Conservation (phyloP, 169 alveolate genomes). For the Ichthyophthirius multifiliis region DNA sequence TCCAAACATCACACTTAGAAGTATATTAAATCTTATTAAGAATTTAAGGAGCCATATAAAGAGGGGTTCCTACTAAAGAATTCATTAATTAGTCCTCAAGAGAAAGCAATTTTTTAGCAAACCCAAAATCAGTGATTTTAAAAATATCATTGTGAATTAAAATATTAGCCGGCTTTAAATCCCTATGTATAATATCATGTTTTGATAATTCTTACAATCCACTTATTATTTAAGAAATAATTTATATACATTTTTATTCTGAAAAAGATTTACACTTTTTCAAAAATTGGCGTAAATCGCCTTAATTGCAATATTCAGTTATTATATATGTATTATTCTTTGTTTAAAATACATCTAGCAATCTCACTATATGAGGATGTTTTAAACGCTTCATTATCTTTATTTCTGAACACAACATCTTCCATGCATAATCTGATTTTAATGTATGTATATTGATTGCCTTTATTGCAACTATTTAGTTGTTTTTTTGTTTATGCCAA, state of each 20-base stretch:
- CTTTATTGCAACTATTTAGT: slow-evolving; percentile 48
- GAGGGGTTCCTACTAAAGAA: slow-evolving; percentile 44
- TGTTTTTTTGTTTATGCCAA: slow-evolving; percentile 41
- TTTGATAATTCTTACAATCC: not conserved
- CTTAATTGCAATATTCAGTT: slow-evolving; percentile 64
- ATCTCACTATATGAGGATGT: slow-evolving; percentile 49
- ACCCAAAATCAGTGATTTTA: slow-evolving; percentile 46
- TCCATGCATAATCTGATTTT: slow-evolving; percentile 37
- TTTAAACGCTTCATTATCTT: slow-evolving; percentile 53
- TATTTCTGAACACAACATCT: slow-evolving; percentile 51
- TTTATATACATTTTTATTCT: slow-evolving; percentile 11
- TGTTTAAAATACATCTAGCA: slow-evolving; percentile 46
- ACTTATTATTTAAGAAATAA: not conserved
- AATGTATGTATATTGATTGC: slow-evolving; percentile 36
- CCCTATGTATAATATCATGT: not conserved
- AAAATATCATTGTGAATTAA: slow-evolving; percentile 13
- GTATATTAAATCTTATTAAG: slow-evolving; percentile 21
- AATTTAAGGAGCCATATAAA: slow-evolving; percentile 38
- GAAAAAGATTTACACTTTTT: slow-evolving; percentile 45
- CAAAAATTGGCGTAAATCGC: slow-evolving; percentile 48
- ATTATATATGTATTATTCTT: slow-evolving; percentile 48
- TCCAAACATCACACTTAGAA: slow-evolving; percentile 60
- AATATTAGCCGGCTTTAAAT: slow-evolving; percentile 36
- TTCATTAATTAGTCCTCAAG: slow-evolving; percentile 34
- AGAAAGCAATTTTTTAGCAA: slow-evolving; percentile 29